phyloP scores from a whole-genome alignment of 2,329 filamentous ascomycete species.

The Parastagonospora avenae region DNA sequence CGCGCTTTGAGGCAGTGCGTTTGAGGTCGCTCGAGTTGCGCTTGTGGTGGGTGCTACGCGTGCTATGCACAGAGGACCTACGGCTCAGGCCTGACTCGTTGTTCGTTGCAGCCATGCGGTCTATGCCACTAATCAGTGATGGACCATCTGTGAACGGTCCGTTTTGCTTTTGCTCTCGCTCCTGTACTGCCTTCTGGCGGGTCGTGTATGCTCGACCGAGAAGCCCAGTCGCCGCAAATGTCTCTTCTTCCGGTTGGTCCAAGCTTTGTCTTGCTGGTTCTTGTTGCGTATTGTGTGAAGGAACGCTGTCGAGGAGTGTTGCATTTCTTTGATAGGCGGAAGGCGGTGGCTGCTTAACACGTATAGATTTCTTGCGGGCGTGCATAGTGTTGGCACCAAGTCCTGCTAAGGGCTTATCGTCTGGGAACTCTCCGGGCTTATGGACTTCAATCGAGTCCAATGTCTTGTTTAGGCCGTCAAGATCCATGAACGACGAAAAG shows the following conservation, averaged over 20 bases:
- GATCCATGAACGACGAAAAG: constrained; percentile 71
- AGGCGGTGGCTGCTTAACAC: constrained; percentile 46
- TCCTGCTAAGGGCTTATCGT: constrained; percentile 29
- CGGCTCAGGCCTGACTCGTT: constrained; percentile 35
- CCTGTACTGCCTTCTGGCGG: constrained; percentile 47
- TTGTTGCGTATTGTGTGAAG: constrained; percentile 20
- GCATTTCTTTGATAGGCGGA: constrained; percentile 31
- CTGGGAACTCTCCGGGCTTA: constrained; percentile 31
- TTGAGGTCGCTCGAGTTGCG: constrained; percentile 47
- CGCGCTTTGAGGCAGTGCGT: constrained; percentile 53
- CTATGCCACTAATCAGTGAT: constrained; percentile 59
- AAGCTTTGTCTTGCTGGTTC: constrained; percentile 29
- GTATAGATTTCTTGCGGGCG: constrained; percentile 44
- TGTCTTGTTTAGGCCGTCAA: constrained; percentile 61
- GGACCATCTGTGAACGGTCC: constrained; percentile 62
- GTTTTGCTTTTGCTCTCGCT: constrained; percentile 43
- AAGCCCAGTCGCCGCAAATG: constrained; percentile 55
- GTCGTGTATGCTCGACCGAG: constrained; percentile 58
- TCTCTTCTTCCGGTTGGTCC: constrained; percentile 38
- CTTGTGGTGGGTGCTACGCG: constrained; percentile 36
- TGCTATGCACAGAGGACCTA: constrained; percentile 40
- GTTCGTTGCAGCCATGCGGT: constrained; percentile 28
- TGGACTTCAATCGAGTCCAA: constrained; percentile 31
- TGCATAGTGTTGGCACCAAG: constrained; percentile 37
- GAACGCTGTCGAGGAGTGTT: constrained; percentile 18